These are phyloP conservation scores for Wickerhamiella azymoides DNA, from an alignment of 805 yeast genomes.

Conservation along the genomic window DNA sequence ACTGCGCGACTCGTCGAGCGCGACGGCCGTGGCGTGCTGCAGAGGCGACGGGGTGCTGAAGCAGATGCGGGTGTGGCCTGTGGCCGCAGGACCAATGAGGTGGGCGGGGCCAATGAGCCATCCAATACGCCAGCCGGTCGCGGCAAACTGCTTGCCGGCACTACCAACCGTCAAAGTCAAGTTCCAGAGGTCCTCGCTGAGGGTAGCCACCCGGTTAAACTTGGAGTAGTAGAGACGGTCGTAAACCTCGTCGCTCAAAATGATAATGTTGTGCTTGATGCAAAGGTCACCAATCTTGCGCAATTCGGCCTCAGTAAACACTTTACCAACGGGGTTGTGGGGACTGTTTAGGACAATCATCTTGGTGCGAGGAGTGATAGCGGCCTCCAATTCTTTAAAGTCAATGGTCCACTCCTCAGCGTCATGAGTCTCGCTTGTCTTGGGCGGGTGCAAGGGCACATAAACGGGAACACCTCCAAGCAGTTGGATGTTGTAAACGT, in stretches of 20 bases:
- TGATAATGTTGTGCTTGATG: conserved; percentile 66
- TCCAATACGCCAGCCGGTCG: conserved; percentile 98
- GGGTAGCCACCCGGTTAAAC: conserved; percentile 74
- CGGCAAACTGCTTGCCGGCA: conserved; percentile 97
- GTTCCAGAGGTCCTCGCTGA: conserved; percentile 63
- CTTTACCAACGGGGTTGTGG: conserved; percentile 92
- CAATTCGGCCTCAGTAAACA: conserved; percentile 66
- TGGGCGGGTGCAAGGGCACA: conserved; percentile 76
- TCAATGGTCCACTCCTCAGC: conserved; percentile 80
- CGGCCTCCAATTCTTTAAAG: conserved; percentile 57
- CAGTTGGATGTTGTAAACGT: conserved; percentile 83
- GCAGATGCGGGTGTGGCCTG: conserved; percentile 91
- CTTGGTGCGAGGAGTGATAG: conserved; percentile 65
- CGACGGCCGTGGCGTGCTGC: conserved; percentile 82
- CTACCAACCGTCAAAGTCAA: conserved; percentile 86
- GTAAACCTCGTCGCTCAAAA: conserved; percentile 89
- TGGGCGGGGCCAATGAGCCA: conserved; percentile 87
- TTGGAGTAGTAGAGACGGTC: conserved; percentile 69
- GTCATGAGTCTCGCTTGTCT: conserved; percentile 44
- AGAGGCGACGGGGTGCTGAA: conserved; percentile 82
- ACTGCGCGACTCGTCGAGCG: conserved; percentile 47
- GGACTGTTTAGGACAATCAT: conserved; percentile 85
- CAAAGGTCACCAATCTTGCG: conserved; percentile 65
- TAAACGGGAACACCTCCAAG: conserved; percentile 86
- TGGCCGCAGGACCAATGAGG: conserved; percentile 61